Base-by-base conservation (phyloP, 2,329 filamentous ascomycete species). In the Sclerotinia trifoliorum region DNA sequence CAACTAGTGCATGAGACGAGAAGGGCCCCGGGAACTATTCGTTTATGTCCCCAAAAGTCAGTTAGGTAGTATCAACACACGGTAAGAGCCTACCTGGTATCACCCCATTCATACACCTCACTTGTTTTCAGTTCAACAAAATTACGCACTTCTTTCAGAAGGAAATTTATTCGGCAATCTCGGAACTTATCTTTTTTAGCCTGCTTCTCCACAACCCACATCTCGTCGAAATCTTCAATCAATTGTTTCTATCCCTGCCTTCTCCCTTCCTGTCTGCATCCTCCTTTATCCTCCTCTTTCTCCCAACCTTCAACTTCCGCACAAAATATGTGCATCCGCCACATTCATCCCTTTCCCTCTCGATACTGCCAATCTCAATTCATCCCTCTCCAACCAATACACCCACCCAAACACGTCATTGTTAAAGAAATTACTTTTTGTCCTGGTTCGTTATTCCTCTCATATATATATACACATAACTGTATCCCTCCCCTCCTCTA, bases 41-140 rank as follows among this genome's bases (percentile, higher is more conserved):
- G 5, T 13, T 39, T 7, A n/a, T 32, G 86, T 71, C 79, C 80
- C 39, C 81, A 82, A 35, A 80, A 82, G 39, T 5, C 13, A 35
- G 35, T 29, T 29, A 29, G 29, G 3, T 35, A 17, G 13, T 13
- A 42, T 42, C 39, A 5, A 5, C 39, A 13, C 39, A 42, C 17
- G 13, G 39, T 5, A 17, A 42, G 13, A 17, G 11, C 39, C 10
- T 42, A 42, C 15, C 39, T 3, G 39, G 17, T 42, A 42, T 42
- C 39, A 42, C 13, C 5, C 15, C 39, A 42, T 17, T 17, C 15
- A 42, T 42, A 15, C 13, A 17, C 39, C 15, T 11, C 39, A 42
- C 11, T 42, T 42, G 0, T 13, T 15, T 17, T 17, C 5, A 42
- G 13, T 42, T 42, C 15, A 1, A 5, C 4, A 5, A 42, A 42